Percentiles rank a stretch among this genome's conserved stretches.
Evolutionary conservation across 192 early-diverging fungal genomes (phyloP).

Genomic region (Funneliformis geosporum): DNA sequence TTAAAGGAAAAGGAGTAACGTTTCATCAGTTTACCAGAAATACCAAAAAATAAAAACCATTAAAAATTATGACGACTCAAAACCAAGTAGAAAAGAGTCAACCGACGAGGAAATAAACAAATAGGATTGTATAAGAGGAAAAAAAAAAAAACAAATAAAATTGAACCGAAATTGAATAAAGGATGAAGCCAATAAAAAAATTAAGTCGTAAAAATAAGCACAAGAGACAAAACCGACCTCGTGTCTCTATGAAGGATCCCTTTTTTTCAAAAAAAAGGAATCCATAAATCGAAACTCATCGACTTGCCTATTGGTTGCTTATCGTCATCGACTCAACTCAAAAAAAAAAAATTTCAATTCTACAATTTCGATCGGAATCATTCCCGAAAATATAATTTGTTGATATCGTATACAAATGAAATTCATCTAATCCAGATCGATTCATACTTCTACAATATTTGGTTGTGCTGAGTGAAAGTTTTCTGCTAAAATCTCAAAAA

Average conservation of each 20-base stretch:
- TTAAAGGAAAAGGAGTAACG: neutral
- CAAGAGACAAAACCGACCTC: constrained; percentile 18
- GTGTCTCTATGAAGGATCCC: constrained; percentile 7
- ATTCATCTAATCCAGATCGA: constrained; percentile 10
- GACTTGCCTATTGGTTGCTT: neutral
- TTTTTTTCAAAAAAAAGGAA: neutral
- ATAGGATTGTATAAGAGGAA: neutral
- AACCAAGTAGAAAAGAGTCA: neutral
- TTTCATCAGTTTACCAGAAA: constrained; percentile 1
- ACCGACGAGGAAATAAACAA: constrained; percentile 1
- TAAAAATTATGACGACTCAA: neutral
- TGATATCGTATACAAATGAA: neutral
- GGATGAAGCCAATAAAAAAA: neutral
- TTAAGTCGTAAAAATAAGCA: constrained; percentile 13
- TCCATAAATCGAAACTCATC: constrained; percentile 2
- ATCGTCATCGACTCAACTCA: constrained; percentile 20
- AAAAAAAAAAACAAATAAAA: neutral
- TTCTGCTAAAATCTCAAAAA: neutral
- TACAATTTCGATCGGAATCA: neutral
- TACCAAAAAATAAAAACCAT: neutral
- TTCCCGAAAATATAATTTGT: neutral
- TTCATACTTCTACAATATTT: neutral
- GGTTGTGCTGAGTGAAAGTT: constrained; percentile 1
- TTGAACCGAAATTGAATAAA: constrained; percentile 5
- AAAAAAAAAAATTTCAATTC: neutral